phyloP scores from a whole-genome alignment of 441 rosid species.

The Arabidopsis hybrid region DNA sequence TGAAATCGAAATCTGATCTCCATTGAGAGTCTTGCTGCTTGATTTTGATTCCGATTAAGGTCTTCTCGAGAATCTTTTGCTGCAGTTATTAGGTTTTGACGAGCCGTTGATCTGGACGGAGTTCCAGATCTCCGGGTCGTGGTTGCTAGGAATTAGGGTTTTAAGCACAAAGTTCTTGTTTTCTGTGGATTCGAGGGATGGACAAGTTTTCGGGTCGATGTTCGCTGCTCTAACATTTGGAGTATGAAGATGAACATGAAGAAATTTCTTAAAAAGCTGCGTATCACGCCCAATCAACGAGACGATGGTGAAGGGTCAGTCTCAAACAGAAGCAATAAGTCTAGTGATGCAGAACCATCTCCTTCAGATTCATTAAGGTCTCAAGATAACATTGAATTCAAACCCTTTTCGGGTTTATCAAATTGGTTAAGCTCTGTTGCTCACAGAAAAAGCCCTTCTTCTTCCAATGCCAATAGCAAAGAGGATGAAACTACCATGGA shows the following conservation, averaged over 20 bases:
- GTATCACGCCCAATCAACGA: conserved; percentile 68
- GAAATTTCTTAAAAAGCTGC: conserved; percentile 88
- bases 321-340: conserved; percentile 50
- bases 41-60: conserved; percentile 28
- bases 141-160: conserved; percentile 35
- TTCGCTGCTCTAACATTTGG: conserved; percentile 20
- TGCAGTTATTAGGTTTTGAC: conserved; percentile 27
- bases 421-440: conserved; percentile 85
- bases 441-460: conserved; percentile 61
- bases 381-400: conserved; percentile 51
- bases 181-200: background rate
- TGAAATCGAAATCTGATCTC: conserved; percentile 48
- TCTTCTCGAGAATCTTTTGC: background rate
- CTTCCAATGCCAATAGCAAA: conserved; percentile 55
- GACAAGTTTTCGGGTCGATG: conserved; percentile 4
- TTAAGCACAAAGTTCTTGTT: conserved; percentile 4
- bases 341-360: conserved; percentile 30
- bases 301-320: conserved; percentile 69
- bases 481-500: conserved; percentile 50
- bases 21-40: conserved; percentile 3
- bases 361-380: conserved; percentile 37
- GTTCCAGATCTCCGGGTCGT: conserved; percentile 40
- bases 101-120: conserved; percentile 43
- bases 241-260: conserved; percentile 68
- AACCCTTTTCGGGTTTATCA: conserved; percentile 79